Base-by-base conservation (phyloP, 495 filamentous ascomycete species). In the Poronia punctata region DNA sequence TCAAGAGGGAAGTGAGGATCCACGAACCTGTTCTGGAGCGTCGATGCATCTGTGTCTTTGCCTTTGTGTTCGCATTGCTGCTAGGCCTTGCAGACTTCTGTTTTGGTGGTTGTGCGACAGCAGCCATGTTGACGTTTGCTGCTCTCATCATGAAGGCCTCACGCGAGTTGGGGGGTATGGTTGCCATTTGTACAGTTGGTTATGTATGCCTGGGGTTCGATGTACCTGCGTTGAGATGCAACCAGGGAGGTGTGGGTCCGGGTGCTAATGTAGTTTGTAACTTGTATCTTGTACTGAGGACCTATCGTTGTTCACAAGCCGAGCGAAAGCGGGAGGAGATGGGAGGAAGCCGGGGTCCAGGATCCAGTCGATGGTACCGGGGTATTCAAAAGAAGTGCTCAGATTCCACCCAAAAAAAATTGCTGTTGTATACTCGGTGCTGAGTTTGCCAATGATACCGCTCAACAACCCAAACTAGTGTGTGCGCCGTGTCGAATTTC, bases 1-100 rank as follows among this genome's bases (percentile, higher is more conserved):
- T 38, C 37, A 50, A 46, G 46, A 28, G 27, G 35, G 5, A 18
- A 18, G 32, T 38, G 27, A 28, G 38, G 39, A 33, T 43, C 50
- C 38, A 72, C 82, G 46, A 70, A 93, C 90, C 90, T 76, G 88
- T 92, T 57, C 90, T 82, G 51, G 90, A 96, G 51, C 90, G 76
- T 56, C 87, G 81, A 63, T 97, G 90, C 74, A 86, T 86, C 70
- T 92, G 89, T 54, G 75, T 67, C 56, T 80, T 76, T 53, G 70
- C 65, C 60, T 83, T 80, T 48, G 73, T 64, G 65, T 56, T 76
- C 46, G 59, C 68, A 66, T 64, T 68, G 62, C 57, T 67, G 53
- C 38, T 61, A 42, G 65, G 58, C 60, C 74, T 75, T 38, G 66
- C 56, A 53, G 71, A 47, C 66, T 78, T 78, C 40, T 65, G 52